Evolutionary conservation across 805 yeast species (phyloP).

Genomic region (Brettanomyces anomalus): DNA sequence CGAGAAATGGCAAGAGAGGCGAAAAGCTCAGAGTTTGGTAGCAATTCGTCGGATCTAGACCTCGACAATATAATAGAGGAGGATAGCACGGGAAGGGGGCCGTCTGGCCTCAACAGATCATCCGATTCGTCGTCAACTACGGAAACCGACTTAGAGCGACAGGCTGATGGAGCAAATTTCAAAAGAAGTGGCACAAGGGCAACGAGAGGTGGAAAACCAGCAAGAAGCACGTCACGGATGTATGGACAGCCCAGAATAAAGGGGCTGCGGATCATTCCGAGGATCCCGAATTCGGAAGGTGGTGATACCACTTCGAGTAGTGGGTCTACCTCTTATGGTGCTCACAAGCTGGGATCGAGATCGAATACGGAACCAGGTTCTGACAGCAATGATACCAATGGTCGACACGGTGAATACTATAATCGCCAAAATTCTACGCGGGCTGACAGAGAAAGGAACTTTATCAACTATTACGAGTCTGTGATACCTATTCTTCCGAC

Average conservation of each 20-base stretch:
- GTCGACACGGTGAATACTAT: neutral
- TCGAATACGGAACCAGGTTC: slow-evolving; percentile 1
- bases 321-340: neutral
- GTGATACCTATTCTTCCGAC: slow-evolving; percentile 25
- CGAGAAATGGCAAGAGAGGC: slow-evolving; percentile 27
- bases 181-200: slow-evolving; percentile 29
- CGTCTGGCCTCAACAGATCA: neutral
- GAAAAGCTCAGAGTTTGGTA: slow-evolving; percentile 26
- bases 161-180: slow-evolving; percentile 25
- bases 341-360: neutral
- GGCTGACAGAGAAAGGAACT: slow-evolving; percentile 8
- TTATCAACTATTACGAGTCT: slow-evolving; percentile 22
- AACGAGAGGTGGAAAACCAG: slow-evolving; percentile 24
- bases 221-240: slow-evolving; percentile 1
- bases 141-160: slow-evolving; percentile 22
- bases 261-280: slow-evolving; percentile 2
- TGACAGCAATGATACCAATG: neutral
- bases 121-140: neutral
- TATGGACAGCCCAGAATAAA: neutral
- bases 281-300: neutral
- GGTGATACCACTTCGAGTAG: neutral
- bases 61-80: slow-evolving; percentile 22
- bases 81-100: neutral
- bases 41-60: slow-evolving; percentile 29
- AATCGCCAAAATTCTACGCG: neutral